phyloP scores from a whole-genome alignment of 2,329 filamentous ascomycete genomes.

The Fusarium subtropicale region DNA sequence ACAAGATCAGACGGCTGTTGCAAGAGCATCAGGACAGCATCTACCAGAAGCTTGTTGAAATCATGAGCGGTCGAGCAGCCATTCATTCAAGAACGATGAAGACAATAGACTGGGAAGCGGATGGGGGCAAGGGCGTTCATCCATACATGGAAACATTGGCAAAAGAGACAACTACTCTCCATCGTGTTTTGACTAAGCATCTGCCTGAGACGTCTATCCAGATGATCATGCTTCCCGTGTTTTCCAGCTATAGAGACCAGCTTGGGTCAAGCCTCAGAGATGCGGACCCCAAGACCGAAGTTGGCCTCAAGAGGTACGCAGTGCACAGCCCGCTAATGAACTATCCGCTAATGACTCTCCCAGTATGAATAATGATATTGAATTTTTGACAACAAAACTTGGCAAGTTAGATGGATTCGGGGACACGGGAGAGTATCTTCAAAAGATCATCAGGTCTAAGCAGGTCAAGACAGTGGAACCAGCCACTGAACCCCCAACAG shows the following conservation, averaged over 20 bases:
- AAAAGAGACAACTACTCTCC: slow-evolving; percentile 86
- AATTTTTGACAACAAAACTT: slow-evolving; percentile 77
- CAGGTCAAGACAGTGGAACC: slow-evolving; percentile 46
- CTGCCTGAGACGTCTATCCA: slow-evolving; percentile 80
- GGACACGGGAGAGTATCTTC: slow-evolving; percentile 76
- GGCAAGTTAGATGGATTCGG: slow-evolving; percentile 83
- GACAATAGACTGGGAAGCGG: slow-evolving; percentile 77
- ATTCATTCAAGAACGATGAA: slow-evolving; percentile 81
- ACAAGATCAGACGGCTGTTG: slow-evolving; percentile 83
- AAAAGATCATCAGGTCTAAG: slow-evolving; percentile 73
- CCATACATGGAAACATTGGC: slow-evolving; percentile 87
- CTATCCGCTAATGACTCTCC: slow-evolving; percentile 23
- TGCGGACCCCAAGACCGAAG: slow-evolving; percentile 72
- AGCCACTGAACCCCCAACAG: slow-evolving; percentile 20
- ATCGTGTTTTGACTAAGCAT: slow-evolving; percentile 85
- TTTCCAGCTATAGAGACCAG: slow-evolving; percentile 82
- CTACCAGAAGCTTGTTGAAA: slow-evolving; percentile 92
- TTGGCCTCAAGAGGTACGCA: slow-evolving; percentile 77
- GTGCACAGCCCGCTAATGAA: background rate
- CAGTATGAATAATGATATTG: slow-evolving; percentile 82
- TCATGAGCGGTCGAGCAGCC: slow-evolving; percentile 83
- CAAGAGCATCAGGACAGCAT: slow-evolving; percentile 93
- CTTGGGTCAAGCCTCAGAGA: slow-evolving; percentile 77
- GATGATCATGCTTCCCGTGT: slow-evolving; percentile 89
- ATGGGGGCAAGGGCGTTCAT: slow-evolving; percentile 61